A percentile compares a stretch with the other conserved stretches of the same genome.
phyloP scores from a whole-genome alignment of 2,329 filamentous ascomycete genomes.

The Sporothrix phasma region DNA sequence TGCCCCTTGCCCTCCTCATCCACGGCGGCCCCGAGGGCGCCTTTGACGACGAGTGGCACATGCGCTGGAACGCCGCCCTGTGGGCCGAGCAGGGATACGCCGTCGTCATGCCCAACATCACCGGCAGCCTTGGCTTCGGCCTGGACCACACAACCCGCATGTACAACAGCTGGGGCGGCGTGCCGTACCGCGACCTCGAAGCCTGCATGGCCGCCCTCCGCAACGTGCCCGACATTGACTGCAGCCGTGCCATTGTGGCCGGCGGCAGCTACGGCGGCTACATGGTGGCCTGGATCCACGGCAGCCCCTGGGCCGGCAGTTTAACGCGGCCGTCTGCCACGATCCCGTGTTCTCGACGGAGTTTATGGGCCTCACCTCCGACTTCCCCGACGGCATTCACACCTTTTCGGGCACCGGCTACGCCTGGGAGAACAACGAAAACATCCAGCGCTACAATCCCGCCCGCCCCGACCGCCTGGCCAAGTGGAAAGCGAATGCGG shows the following conservation, averaged over 20 bases:
- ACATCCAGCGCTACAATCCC: constrained; percentile 43
- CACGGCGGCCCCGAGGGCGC: constrained; percentile 35
- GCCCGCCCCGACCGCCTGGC: constrained; percentile 35
- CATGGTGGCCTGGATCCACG: constrained; percentile 50
- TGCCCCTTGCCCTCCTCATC: constrained; percentile 30
- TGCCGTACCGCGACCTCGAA: constrained; percentile 45
- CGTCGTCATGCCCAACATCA: constrained; percentile 49
- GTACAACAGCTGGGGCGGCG: constrained; percentile 41
- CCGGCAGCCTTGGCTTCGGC: constrained; percentile 48
- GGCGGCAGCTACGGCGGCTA: constrained; percentile 50
- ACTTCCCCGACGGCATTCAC: constrained; percentile 16
- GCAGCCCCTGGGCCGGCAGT: constrained; percentile 33
- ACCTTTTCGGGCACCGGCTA: constrained; percentile 35
- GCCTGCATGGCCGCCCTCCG: constrained; percentile 43
- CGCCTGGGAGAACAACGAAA: constrained; percentile 36
- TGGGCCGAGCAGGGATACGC: constrained; percentile 54
- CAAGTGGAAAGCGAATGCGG: constrained; percentile 43
- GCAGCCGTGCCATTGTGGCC: constrained; percentile 39
- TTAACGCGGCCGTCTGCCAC: constrained; percentile 47
- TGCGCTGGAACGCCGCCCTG: constrained; percentile 39
- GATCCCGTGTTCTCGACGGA: constrained; percentile 34
- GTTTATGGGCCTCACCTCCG: constrained; percentile 19
- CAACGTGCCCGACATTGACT: constrained; percentile 43
- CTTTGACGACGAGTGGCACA: constrained; percentile 38
- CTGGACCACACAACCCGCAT: constrained; percentile 31